Evolutionary conservation across 129 eudicot species (phyloP), one percentile per base, ranked within the genome.

Genomic region (Tagetes patula): DNA sequence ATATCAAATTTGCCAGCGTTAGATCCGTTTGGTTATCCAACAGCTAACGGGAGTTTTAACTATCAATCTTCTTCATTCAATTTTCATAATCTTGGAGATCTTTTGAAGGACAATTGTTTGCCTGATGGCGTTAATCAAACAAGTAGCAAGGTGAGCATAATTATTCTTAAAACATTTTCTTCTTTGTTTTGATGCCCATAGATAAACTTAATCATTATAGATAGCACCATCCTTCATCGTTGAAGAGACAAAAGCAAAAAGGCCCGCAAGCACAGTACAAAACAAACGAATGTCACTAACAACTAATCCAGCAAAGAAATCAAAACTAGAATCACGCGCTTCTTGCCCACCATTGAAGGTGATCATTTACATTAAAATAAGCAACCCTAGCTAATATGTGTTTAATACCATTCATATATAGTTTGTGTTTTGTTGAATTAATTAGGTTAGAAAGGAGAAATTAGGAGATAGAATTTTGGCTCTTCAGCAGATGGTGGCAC

Each of bases 391-490:
- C 7, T 41, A 73, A 33, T 37, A 14, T 73, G 31, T 61, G 27
- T 46, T 11, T 42, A 31, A 36, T 40, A 68, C 38, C 74, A 12
- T 61, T 61, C 9, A 54, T 54, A 59, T 46, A 2, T 72, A 64
- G 27, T 53, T 42, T 58, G 60, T 61, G 60, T 48, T 73, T 61
- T 73, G 63, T 20, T 67, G 76, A 65, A 71, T 76, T 86, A 65
- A 71, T 76, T 86, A 90, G 96, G 87, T 90, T 76, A 85, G 94
- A 65, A 90, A 90, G 70, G 94, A 90, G 84, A 90, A 90, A 77
- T 59, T 90, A 76, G 96, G 96, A 70, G 96, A 90, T 85, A 87
- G 96, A 83, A 90, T 90, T 75, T 87, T 93, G 48, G 91, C 96
- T 62, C 96, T 90, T 74, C 96, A 90, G 75, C 96, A 90, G 74